Base-by-base conservation (phyloP, 1,284 basidiomycete genomes). In the Naganishia albida region DNA sequence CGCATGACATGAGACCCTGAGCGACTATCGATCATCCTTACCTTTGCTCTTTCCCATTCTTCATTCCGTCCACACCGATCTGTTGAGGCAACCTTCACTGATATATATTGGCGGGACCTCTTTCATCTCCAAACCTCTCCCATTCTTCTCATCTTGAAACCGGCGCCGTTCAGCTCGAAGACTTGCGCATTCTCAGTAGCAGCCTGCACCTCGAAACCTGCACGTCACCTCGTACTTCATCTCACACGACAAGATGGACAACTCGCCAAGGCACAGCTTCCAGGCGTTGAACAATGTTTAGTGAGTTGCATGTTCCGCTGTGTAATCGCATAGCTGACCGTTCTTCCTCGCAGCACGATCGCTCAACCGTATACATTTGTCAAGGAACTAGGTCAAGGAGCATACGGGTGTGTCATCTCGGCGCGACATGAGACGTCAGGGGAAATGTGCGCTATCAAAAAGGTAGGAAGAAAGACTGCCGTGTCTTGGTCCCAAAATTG, bases 301-400 rank as follows among this genome's bases (percentile, higher is more conserved):
- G 78, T 78, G 42, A 69, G 76, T 70, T 18, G n/a, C 18, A 15
- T 2, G 25, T n/a, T 28, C 16, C 34, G 52, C 10, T 48, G 15
- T 62, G 34, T 51, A 39, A 44, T 1, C 20, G 34, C 53, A 62
- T 55, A 48, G 18, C 52, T 39, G 52, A 30, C 42, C 20, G 25
- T 7, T 25, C 34, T 26, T 53, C 28, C 23, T 23, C 20, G 3
- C 69, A 80, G 79, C 77, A 81, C 93, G 68, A 91, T 97, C 72
- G 93, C 96, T 75, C 84, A 88, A 39, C 91, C 93, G 75, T 97
- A 96, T 78, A 85, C 88, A 75, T 93, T 91, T 76, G 90, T 93
- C 78, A 97, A 96, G 80, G 93, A 95, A 75, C 88, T 96, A 64
- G 93, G 92, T 39, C 93, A 93, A 80, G 93, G 90, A 72, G 92